Evolutionary conservation across 164 flowering plant species (phyloP).

Genomic region (Nymphaea thermarum): DNA sequence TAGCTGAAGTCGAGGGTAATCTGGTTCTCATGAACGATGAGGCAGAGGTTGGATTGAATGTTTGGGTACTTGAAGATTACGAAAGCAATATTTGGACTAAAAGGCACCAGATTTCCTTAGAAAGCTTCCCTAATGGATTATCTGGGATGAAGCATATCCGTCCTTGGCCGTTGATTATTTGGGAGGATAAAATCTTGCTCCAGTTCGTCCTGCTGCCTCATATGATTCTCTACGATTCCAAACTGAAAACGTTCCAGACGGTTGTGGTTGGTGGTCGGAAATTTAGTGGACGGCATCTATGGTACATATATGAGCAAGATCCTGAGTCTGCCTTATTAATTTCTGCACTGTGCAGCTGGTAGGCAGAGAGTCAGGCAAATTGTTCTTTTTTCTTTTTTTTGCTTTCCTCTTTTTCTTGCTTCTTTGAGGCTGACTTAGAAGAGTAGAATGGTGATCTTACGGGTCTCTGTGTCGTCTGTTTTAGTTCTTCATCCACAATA

Average conservation of each 20-base stretch:
- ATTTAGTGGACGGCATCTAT: no score
- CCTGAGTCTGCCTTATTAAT: no score
- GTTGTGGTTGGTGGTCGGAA: no score
- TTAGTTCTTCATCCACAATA: no score
- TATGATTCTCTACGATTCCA: neutral
- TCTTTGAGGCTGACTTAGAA: no score
- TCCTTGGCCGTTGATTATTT: neutral
- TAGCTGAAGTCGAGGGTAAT: neutral
- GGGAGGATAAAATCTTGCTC: neutral
- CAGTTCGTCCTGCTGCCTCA: neutral
- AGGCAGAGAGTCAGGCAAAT: no score
- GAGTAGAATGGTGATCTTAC: no score
- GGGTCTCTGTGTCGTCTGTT: no score
- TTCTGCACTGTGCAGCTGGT: no score
- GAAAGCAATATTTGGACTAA: neutral
- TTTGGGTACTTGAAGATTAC: neutral
- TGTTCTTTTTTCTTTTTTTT: no score
- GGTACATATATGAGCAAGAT: no score
- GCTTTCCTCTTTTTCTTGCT: no score
- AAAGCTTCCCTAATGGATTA: neutral
- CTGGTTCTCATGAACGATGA: neutral
- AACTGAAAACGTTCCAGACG: neutral
- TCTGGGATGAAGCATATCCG: neutral
- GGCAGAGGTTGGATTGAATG: neutral
- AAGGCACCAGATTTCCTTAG: neutral